Conservation (phyloP, 164 flowering plant genomes). For the Vitis rotundifolia region DNA sequence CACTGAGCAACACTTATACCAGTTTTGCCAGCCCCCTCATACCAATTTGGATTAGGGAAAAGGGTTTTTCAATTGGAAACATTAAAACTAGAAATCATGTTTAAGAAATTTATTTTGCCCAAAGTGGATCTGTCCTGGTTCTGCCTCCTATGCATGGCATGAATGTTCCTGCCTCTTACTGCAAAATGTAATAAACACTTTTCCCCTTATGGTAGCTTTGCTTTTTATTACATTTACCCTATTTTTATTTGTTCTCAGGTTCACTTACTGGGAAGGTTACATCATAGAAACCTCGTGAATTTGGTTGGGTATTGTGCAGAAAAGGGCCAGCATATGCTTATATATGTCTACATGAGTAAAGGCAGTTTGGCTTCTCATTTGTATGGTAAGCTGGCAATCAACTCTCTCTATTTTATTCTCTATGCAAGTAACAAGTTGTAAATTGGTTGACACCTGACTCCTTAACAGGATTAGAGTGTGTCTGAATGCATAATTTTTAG, state of each 20-base stretch:
- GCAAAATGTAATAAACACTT: background rate
- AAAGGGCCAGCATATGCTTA: slow-evolving; percentile 86
- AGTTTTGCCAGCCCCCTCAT: too few relatives aligned
- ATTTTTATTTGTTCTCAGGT: slow-evolving; percentile 49
- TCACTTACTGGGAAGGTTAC: slow-evolving; percentile 82
- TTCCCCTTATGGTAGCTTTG: background rate
- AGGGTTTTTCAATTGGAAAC: too few relatives aligned
- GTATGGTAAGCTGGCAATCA: slow-evolving; percentile 63
- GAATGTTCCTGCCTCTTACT: background rate
- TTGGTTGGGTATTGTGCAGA: slow-evolving; percentile 98
- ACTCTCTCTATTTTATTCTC: background rate
- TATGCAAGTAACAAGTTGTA: background rate
- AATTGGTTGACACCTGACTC: background rate
- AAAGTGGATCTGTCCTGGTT: too few relatives aligned
- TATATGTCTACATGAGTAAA: slow-evolving; percentile 90
- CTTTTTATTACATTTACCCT: background rate
- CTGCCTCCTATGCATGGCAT: too few relatives aligned
- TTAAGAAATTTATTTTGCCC: too few relatives aligned
- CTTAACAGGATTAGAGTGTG: background rate
- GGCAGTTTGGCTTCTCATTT: slow-evolving; percentile 97
- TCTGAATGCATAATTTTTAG: background rate
- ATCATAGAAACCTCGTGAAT: slow-evolving; percentile 96
- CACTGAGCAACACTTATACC: too few relatives aligned
- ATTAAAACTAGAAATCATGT: too few relatives aligned
- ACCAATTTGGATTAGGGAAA: too few relatives aligned